Evolutionary conservation across 2,329 filamentous ascomycete genomes (phyloP).

Genomic region (Colletotrichum sp.): DNA sequence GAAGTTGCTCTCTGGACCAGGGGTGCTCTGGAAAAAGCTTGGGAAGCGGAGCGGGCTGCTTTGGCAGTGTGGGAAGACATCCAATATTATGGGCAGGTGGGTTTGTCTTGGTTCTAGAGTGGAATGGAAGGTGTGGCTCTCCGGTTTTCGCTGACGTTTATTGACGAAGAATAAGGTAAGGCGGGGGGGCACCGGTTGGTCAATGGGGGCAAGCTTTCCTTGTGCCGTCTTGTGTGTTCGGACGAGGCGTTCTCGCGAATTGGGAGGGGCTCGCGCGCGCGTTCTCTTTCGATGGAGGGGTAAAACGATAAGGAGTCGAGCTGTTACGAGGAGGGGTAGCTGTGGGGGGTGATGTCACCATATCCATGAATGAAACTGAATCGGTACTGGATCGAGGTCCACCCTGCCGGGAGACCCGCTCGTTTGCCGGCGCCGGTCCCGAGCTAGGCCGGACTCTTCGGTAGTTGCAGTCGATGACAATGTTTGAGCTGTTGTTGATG

Average conservation of each 20-base stretch:
- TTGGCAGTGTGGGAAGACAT: conserved; percentile 5
- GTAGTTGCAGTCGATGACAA: neutral
- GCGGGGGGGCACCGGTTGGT: neutral
- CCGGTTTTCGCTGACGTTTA: neutral
- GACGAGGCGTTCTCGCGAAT: neutral
- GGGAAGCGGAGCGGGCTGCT: conserved; percentile 6
- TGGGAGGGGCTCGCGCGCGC: neutral
- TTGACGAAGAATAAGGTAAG: neutral
- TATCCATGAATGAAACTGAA: neutral
- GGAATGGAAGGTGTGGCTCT: neutral
- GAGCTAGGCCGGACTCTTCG: neutral
- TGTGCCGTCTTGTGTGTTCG: neutral
- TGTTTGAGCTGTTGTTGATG: neutral
- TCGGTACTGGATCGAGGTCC: neutral
- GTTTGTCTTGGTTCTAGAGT: neutral
- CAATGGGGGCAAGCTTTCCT: neutral
- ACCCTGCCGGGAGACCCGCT: neutral
- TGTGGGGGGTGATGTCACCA: conserved; percentile 17
- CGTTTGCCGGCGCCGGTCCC: neutral
- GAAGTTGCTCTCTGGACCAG: neutral
- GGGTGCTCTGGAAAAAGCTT: neutral
- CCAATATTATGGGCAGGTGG: neutral
- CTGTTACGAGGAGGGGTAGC: neutral
- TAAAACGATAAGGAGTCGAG: neutral
- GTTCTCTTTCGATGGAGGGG: neutral